Conservation (phyloP, 148 eudicot species). For the Rheum nobile region DNA sequence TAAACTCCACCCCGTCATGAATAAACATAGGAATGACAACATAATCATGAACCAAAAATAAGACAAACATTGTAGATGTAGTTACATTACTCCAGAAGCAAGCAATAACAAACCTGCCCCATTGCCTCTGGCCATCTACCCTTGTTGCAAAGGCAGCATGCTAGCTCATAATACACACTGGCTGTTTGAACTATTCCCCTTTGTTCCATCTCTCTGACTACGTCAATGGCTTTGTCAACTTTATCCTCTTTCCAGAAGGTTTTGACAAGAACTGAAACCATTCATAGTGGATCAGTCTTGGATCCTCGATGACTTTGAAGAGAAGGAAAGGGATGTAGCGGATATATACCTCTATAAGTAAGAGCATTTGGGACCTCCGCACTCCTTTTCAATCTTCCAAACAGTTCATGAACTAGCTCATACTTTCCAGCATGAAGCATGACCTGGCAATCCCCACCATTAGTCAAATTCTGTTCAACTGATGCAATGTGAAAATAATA, state of each 20-base stretch:
- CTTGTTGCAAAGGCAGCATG: constrained; percentile 80
- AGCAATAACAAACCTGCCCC: constrained; percentile 42
- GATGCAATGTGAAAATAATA: neutral
- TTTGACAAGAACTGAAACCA: constrained; percentile 63
- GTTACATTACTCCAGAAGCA: neutral
- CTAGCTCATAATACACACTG: constrained; percentile 84
- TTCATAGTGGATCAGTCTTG: neutral
- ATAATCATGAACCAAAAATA: neutral
- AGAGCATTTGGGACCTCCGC: constrained; percentile 76
- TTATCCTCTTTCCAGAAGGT: constrained; percentile 73
- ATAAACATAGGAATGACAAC: neutral
- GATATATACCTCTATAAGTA: constrained; percentile 54
- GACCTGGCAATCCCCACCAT: constrained; percentile 33
- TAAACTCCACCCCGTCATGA: neutral
- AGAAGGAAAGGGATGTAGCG: neutral
- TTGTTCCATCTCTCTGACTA: constrained; percentile 82
- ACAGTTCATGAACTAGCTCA: constrained; percentile 66
- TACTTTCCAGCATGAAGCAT: constrained; percentile 76
- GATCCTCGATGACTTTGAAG: neutral
- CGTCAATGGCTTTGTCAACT: constrained; percentile 63
- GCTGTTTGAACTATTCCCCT: constrained; percentile 73
- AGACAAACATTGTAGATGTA: neutral
- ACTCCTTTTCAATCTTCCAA: constrained; percentile 60
- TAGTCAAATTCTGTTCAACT: constrained; percentile 3
- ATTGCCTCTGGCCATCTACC: constrained; percentile 88